Evolutionary conservation across 805 yeast genomes (phyloP), one percentile per base, ranked within the genome.

Genomic region (Starmera caribaea): DNA sequence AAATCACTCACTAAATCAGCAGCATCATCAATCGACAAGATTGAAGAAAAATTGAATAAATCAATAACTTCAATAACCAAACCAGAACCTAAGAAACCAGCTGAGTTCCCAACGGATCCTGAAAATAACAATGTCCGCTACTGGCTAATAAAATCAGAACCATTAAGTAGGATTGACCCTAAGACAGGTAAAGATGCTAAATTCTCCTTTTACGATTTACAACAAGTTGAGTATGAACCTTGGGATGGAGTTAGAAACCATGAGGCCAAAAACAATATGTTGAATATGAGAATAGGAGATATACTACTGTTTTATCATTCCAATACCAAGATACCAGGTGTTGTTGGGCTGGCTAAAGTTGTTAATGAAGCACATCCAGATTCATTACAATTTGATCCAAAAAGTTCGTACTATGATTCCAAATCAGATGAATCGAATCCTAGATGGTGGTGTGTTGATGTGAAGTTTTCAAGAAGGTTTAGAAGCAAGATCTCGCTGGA

Each of bases 241-340:
- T 75, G 81, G 81, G 74, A 73, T 44, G 81, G 81, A 1, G 80
- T 75, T 10, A 58, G 81, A 35, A 75, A 75, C 49, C 67, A 67
- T 43, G 80, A 74, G 54, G 80, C 81, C 1, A 59, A 69, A 43
- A 76, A 74, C 45, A 63, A 66, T 42, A 62, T 75, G 66, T 47
- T 65, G 15, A 56, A 58, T 31, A 76, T 76, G 81, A 44, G 54
- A 15, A 46, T 47, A 32, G 72, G 67, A 13, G 81, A 75, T 42
- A 39, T 65, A 8, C 67, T 70, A 21, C 58, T 75, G 8, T 74
- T 76, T 43, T 75, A 75, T 43, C 77, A 75, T 43, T 74, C 79
- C 4, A 75, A 74, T 46, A 69, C 80, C 43, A 63, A 66, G 17
- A 50, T 48, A 4, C 81, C 81, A 1, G 81, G 77, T 0, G 65